These are phyloP conservation scores for Aspergillus udagawae DNA, from an alignment of 2,329 filamentous ascomycete species.

Conservation along the genomic window DNA sequence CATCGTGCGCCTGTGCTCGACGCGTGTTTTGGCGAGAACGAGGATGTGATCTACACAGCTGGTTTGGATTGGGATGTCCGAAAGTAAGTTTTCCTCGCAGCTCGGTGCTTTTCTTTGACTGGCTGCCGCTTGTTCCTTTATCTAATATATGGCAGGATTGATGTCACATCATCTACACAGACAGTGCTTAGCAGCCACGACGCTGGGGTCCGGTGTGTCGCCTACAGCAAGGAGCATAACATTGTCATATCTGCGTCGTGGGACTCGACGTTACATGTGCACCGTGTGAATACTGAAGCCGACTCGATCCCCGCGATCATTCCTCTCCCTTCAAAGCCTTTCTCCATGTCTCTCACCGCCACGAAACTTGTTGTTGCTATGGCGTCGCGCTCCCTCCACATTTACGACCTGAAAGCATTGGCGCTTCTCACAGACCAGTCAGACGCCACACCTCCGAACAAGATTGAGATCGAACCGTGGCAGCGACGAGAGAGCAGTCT, in stretches of 20 bases:
- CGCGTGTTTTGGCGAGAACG: conserved; percentile 80
- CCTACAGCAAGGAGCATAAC: conserved; percentile 71
- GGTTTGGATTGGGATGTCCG: conserved; percentile 85
- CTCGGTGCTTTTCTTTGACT: not conserved
- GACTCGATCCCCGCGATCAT: conserved; percentile 59
- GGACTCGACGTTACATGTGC: conserved; percentile 86
- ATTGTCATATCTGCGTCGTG: conserved; percentile 87
- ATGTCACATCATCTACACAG: conserved; percentile 68
- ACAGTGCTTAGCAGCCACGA: conserved; percentile 73
- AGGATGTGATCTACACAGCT: conserved; percentile 78
- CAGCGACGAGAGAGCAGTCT: conserved; percentile 90
- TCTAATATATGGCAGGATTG: conserved; percentile 48
- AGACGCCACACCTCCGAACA: conserved; percentile 36
- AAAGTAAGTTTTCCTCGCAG: conserved; percentile 49
- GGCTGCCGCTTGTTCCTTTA: not conserved
- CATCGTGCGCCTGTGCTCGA: conserved; percentile 84
- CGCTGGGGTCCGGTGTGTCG: conserved; percentile 75
- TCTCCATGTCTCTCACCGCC: conserved; percentile 72
- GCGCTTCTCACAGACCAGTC: conserved; percentile 50
- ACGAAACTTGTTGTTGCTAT: conserved; percentile 93
- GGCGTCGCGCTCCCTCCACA: conserved; percentile 87
- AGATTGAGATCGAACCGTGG: conserved; percentile 68
- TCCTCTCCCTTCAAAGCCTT: conserved; percentile 77
- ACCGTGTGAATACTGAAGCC: conserved; percentile 51
- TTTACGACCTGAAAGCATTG: conserved; percentile 80